A percentile compares a stretch with the other conserved stretches of the same genome.
phyloP scores from a whole-genome alignment of 768 basidiomycete genomes.

The Auriscalpium orientale region DNA sequence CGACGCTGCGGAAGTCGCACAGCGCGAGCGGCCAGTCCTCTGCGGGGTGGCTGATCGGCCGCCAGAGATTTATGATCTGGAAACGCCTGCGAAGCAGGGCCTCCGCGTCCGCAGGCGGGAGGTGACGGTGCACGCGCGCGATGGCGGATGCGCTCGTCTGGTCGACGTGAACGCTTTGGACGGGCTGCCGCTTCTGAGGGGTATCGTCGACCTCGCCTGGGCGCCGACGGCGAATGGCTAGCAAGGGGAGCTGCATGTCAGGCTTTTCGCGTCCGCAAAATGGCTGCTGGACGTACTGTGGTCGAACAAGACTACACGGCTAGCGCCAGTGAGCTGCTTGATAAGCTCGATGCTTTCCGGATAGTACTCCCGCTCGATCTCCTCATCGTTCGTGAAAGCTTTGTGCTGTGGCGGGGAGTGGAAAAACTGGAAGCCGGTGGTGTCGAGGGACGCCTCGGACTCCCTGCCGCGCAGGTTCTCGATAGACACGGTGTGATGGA shows the following conservation, averaged over 20 bases:
- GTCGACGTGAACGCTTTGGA: conserved; percentile 36
- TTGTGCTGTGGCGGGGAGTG: conserved; percentile 34
- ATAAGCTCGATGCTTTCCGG: conserved; percentile 51
- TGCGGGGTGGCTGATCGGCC: conserved; percentile 38
- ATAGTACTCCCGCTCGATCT: conserved; percentile 51
- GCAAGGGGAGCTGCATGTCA: not conserved
- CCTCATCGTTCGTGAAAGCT: conserved; percentile 41
- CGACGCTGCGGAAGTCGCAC: conserved; percentile 39
- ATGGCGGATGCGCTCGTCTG: conserved; percentile 34
- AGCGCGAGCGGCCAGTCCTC: conserved; percentile 42
- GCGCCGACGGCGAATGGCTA: conserved; percentile 37
- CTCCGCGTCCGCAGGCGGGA: conserved; percentile 31
- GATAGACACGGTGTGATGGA: conserved; percentile 28
- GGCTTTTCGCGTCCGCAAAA: not conserved
- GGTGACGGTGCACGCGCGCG: conserved; percentile 36
- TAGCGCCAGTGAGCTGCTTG: conserved; percentile 54
- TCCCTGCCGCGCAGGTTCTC: conserved; percentile 51
- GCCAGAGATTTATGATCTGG: conserved; percentile 50
- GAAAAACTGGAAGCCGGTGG: conserved; percentile 42
- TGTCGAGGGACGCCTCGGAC: conserved; percentile 36
- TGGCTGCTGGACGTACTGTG: conserved; percentile 40
- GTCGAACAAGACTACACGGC: conserved; percentile 54
- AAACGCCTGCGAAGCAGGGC: conserved; percentile 35
- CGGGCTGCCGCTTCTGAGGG: conserved; percentile 37
- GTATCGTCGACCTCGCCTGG: conserved; percentile 28